Conservation (phyloP, 2,329 filamentous ascomycete species). For the Nectriaceae sp. region DNA sequence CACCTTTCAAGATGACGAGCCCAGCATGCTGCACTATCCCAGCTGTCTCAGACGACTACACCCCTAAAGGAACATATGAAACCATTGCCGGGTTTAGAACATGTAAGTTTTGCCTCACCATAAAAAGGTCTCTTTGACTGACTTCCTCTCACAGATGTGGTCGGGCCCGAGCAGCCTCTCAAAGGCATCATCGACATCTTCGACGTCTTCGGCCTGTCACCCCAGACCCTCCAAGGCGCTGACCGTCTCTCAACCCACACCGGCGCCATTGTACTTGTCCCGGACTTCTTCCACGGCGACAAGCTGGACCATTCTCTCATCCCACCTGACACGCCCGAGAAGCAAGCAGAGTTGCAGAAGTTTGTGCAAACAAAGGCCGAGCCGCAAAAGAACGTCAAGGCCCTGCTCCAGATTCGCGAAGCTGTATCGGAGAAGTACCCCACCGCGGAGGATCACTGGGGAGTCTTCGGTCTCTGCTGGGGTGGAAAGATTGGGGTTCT, state of each 20-base stretch:
- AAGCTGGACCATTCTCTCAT: slow-evolving; percentile 34
- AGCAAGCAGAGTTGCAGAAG: slow-evolving; percentile 32
- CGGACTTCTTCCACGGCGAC: slow-evolving; percentile 42
- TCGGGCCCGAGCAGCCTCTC: slow-evolving; percentile 34
- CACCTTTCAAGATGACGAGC: too few relatives aligned
- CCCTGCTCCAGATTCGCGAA: slow-evolving; percentile 33
- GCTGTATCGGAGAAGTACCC: slow-evolving; percentile 36
- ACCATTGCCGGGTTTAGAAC: slow-evolving; percentile 43
- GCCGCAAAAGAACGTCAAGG: slow-evolving; percentile 27
- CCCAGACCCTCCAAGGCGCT: slow-evolving; percentile 50
- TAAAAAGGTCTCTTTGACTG: slow-evolving; percentile 22
- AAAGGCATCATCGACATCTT: slow-evolving; percentile 47
- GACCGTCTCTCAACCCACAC: slow-evolving; percentile 43
- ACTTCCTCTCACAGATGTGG: slow-evolving; percentile 33
- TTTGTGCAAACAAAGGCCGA: slow-evolving; percentile 37
- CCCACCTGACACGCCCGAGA: slow-evolving; percentile 47
- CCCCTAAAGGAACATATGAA: slow-evolving; percentile 42
- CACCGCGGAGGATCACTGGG: slow-evolving; percentile 41
- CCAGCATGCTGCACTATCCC: slow-evolving; percentile 35
- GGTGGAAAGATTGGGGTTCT: slow-evolving; percentile 48
- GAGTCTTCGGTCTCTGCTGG: slow-evolving; percentile 51
- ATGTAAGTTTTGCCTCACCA: slow-evolving; percentile 23
- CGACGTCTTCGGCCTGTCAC: slow-evolving; percentile 48
- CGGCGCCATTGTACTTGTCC: slow-evolving; percentile 42
- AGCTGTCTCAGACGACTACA: slow-evolving; percentile 42